These are phyloP conservation scores for Naumovozyma dairenensis DNA, from an alignment of 805 yeast genomes.

Conservation along the genomic window DNA sequence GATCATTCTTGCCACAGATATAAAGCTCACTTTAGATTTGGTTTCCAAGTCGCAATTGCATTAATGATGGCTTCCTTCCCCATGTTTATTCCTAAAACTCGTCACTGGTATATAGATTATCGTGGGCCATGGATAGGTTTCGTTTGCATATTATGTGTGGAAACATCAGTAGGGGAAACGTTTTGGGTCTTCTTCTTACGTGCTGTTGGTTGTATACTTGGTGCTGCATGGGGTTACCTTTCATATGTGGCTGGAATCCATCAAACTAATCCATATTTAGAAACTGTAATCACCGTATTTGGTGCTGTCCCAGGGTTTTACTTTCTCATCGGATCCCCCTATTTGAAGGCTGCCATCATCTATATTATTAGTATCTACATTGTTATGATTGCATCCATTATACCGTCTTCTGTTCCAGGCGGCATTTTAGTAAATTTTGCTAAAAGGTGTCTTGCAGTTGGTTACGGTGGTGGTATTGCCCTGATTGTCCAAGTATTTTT, in stretches of 20 bases:
- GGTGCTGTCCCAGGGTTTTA: conserved; percentile 41
- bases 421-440: conserved; percentile 37
- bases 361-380: conserved; percentile 38
- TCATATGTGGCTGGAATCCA: conserved; percentile 37
- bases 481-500: conserved; percentile 35
- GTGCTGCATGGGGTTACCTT: conserved; percentile 42
- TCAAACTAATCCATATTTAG: conserved; percentile 34
- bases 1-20: conserved; percentile 15
- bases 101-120: conserved; percentile 40
- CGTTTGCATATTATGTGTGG: conserved; percentile 40
- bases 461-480: conserved; percentile 42
- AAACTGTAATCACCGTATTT: conserved; percentile 33
- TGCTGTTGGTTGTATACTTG: conserved; percentile 37
- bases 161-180: conserved; percentile 43
- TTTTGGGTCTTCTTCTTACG: conserved; percentile 39
- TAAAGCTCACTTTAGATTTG: conserved; percentile 35
- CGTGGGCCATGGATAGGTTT: conserved; percentile 48
- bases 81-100: conserved; percentile 37
- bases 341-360: conserved; percentile 42
- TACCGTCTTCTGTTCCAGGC: conserved; percentile 31
- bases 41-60: conserved; percentile 37
- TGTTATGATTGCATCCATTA: conserved; percentile 36
- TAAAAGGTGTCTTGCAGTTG: conserved; percentile 41
- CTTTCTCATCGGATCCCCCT: conserved; percentile 36
- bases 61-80: conserved; percentile 41